Percentiles rank a stretch among this genome's conserved stretches.
phyloP scores from a whole-genome alignment of 129 eudicot species.

The Flaveria robusta region DNA sequence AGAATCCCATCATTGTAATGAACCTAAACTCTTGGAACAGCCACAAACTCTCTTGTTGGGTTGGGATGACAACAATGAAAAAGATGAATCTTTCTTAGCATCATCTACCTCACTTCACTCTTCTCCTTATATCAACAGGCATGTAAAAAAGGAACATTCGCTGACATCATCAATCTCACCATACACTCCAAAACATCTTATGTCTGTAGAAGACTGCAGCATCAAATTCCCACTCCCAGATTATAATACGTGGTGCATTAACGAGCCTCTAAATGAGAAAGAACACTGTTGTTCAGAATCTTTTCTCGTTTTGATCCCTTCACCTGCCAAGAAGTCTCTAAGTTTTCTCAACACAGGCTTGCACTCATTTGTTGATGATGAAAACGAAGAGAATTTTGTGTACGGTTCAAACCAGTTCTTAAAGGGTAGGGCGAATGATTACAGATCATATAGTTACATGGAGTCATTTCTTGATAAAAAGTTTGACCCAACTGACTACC shows the following conservation, averaged over 20 bases:
- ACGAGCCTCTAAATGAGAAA: slow-evolving; percentile 29
- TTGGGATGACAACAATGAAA: slow-evolving; percentile 45
- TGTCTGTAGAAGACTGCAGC: slow-evolving; percentile 37
- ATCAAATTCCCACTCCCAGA: slow-evolving; percentile 27
- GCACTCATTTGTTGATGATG: slow-evolving; percentile 24
- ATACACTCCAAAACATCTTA: slow-evolving; percentile 32
- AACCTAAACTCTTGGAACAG: slow-evolving; percentile 36
- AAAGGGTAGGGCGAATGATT: slow-evolving; percentile 29
- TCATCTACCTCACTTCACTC: slow-evolving; percentile 33
- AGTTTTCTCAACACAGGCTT: slow-evolving; percentile 30
- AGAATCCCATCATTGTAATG: slow-evolving; percentile 29
- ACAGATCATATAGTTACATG: slow-evolving; percentile 24
- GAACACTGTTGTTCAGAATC: slow-evolving; percentile 30
- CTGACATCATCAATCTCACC: slow-evolving; percentile 33
- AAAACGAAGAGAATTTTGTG: slow-evolving; percentile 35
- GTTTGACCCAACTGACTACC: slow-evolving; percentile 20
- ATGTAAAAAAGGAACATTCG: slow-evolving; percentile 29
- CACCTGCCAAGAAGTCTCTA: slow-evolving; percentile 26
- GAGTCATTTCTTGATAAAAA: slow-evolving; percentile 30
- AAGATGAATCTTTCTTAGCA: slow-evolving; percentile 28
- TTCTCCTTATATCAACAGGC: slow-evolving; percentile 33
- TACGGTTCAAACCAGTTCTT: slow-evolving; percentile 18
- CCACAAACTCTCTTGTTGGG: slow-evolving; percentile 47
- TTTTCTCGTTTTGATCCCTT: slow-evolving; percentile 28
- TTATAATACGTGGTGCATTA: slow-evolving; percentile 16